Conservation (phyloP, 352 stramenopile species). For the Phytophthora pseudosyringae region DNA sequence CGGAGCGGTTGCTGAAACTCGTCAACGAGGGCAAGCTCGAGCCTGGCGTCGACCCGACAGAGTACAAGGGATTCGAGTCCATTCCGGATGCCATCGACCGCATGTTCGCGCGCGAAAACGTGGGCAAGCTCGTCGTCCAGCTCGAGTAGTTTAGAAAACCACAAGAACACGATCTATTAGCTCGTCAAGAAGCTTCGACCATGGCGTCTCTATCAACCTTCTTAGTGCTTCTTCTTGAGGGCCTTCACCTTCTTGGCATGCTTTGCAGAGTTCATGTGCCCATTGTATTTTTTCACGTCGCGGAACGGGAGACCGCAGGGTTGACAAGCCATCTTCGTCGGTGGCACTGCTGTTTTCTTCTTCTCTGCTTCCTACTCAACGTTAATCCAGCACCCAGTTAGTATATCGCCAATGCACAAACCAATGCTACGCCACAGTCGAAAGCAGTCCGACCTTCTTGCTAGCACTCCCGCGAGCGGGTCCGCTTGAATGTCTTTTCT, state of each 20-base stretch:
- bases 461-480: background rate
- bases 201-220: background rate
- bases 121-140: constrained; percentile 72
- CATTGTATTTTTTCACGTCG: constrained; percentile 85
- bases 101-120: constrained; percentile 57
- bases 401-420: no score
- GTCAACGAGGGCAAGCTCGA: constrained; percentile 55
- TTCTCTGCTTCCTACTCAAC: constrained; percentile 16
- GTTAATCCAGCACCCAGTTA: background rate
- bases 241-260: constrained; percentile 76
- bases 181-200: background rate
- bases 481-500: background rate
- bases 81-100: constrained; percentile 58
- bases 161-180: constrained; percentile 12
- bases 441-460: constrained; percentile 25
- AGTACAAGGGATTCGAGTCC: constrained; percentile 55
- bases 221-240: constrained; percentile 54
- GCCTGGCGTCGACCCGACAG: constrained; percentile 38
- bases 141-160: constrained; percentile 29
- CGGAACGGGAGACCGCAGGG: constrained; percentile 62
- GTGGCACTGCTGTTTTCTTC: constrained; percentile 22
- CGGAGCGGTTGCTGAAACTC: constrained; percentile 46
- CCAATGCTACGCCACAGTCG: background rate
- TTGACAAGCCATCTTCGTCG: constrained; percentile 52
- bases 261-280: constrained; percentile 88